Evolutionary conservation across 2,329 filamentous ascomycete genomes (phyloP).

Genomic region (Xylariales sp.): DNA sequence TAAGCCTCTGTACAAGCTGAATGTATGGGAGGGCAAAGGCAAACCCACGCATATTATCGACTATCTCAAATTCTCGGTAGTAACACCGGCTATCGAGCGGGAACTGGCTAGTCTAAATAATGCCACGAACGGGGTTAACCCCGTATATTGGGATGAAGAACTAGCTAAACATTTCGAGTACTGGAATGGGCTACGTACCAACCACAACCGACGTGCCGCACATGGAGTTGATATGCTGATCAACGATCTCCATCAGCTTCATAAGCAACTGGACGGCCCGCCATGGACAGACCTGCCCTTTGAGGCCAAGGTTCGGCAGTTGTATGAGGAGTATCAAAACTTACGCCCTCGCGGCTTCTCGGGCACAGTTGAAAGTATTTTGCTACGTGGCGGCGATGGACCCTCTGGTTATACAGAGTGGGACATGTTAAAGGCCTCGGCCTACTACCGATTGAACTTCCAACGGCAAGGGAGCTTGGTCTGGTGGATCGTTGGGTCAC

Average conservation of each 20-base stretch:
- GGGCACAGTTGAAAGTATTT: conserved; percentile 22
- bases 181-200: background rate
- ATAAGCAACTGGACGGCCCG: background rate
- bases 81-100: conserved; percentile 34
- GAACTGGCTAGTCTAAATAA: conserved; percentile 31
- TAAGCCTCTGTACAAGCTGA: conserved; percentile 39
- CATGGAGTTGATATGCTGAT: background rate
- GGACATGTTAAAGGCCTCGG: conserved; percentile 47
- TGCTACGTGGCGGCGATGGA: conserved; percentile 23
- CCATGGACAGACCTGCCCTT: background rate
- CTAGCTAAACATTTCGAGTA: conserved; percentile 16
- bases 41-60: conserved; percentile 54
- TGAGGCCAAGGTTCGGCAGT: background rate
- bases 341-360: conserved; percentile 15
- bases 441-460: conserved; percentile 37
- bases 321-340: conserved; percentile 17
- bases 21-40: conserved; percentile 21
- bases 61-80: conserved; percentile 52
- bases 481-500: conserved; percentile 45
- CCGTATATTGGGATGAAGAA: conserved; percentile 32
- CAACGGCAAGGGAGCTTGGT: conserved; percentile 27
- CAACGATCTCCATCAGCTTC: conserved; percentile 1
- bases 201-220: background rate
- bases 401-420: conserved; percentile 33
- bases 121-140: conserved; percentile 10